Evolutionary conservation across 23 red algal genomes (phyloP).

Genomic region (Gracilaria vermiculophylla): DNA sequence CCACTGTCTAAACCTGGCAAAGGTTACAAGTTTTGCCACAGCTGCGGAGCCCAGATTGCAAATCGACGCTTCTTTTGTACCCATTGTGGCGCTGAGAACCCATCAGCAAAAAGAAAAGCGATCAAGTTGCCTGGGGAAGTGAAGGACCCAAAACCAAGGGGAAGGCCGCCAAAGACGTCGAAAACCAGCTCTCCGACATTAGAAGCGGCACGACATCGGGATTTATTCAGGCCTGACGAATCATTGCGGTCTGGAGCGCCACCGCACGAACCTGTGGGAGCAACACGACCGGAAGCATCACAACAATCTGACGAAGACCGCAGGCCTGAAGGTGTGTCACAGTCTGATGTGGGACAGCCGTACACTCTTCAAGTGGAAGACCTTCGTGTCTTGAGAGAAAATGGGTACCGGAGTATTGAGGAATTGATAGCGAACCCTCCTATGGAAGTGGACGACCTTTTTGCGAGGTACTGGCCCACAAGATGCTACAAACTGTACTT

Average conservation of each 20-base stretch:
- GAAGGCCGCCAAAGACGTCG: background rate
- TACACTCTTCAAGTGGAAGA: background rate
- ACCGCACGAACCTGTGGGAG: background rate
- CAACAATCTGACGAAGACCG: background rate
- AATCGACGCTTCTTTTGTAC: slow-evolving; percentile 69
- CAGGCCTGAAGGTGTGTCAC: background rate
- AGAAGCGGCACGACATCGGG: background rate
- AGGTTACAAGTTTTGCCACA: slow-evolving; percentile 70
- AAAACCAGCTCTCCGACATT: background rate
- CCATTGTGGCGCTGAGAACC: slow-evolving; percentile 54
- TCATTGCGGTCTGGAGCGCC: background rate
- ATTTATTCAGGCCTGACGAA: background rate
- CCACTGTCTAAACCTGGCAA: slow-evolving; percentile 46
- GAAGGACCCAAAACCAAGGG: slow-evolving; percentile 16
- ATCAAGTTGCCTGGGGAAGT: background rate
- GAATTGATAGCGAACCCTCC: slow-evolving; percentile 18
- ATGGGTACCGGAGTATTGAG: background rate
- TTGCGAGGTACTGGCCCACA: slow-evolving; percentile 4
- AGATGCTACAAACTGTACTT: slow-evolving; percentile 11
- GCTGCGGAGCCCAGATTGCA: slow-evolving; percentile 34
- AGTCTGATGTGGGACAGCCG: background rate
- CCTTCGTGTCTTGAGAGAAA: background rate
- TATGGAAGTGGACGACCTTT: slow-evolving; percentile 12
- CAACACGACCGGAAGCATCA: background rate
- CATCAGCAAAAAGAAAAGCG: slow-evolving; percentile 30